A percentile compares a stretch with the other conserved stretches of the same genome.
These are phyloP conservation scores for Mallotus japonicus DNA, from an alignment of 441 rosid genomes.

Conservation along the genomic window DNA sequence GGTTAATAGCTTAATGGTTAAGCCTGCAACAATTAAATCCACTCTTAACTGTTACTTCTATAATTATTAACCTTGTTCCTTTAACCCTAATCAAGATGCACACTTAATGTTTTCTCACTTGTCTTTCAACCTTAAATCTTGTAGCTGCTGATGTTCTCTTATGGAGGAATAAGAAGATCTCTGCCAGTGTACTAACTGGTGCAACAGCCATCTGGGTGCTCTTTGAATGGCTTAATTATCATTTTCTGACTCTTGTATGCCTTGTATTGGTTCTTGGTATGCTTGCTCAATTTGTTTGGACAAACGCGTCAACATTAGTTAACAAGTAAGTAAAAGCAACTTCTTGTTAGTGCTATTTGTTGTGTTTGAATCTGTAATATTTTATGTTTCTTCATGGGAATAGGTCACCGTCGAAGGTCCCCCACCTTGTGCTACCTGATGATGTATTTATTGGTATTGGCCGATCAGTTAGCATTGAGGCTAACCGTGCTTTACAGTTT, in stretches of 20 bases:
- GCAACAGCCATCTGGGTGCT: slow-evolving; percentile 92
- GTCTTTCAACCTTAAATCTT: slow-evolving; percentile 8
- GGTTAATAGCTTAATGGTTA: no score
- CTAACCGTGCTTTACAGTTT: slow-evolving; percentile 56
- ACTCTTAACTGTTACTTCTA: no score
- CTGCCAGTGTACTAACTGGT: slow-evolving; percentile 61
- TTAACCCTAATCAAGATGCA: no score
- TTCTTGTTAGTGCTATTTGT: slow-evolving; percentile 9
- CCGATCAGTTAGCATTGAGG: slow-evolving; percentile 53
- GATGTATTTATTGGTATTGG: slow-evolving; percentile 70
- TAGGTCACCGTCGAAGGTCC: slow-evolving; percentile 67
- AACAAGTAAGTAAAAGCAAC: slow-evolving; percentile 46
- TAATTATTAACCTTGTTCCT: no score
- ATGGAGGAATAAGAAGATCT: slow-evolving; percentile 99
- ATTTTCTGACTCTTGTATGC: slow-evolving; percentile 66
- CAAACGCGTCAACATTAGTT: slow-evolving; percentile 63
- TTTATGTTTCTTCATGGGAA: slow-evolving; percentile 14
- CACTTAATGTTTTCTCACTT: background rate
- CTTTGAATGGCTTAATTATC: slow-evolving; percentile 93
- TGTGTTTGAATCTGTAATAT: background rate
- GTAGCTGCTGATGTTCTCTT: slow-evolving; percentile 98
- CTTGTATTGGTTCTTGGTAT: slow-evolving; percentile 68
- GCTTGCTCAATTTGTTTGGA: slow-evolving; percentile 84
- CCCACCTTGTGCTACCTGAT: slow-evolving; percentile 73
- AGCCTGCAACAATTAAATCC: no score